Percentiles rank a stretch among this genome's conserved stretches.
These are phyloP conservation scores for Platanus orientalis DNA, from an alignment of 164 flowering plant species.

Conservation along the genomic window DNA sequence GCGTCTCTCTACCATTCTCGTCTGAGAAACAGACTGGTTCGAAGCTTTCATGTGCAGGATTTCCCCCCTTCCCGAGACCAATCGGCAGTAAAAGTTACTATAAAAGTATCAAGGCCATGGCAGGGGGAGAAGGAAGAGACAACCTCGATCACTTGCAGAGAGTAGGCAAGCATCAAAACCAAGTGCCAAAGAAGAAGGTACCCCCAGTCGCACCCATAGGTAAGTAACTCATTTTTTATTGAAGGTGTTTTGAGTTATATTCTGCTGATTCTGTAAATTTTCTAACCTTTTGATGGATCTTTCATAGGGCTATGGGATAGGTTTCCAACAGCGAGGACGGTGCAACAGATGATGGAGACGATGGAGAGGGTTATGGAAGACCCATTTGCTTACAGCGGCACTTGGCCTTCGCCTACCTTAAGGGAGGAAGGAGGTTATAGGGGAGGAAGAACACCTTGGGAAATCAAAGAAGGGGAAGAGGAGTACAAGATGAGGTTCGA, in stretches of 20 bases:
- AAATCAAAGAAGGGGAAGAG: slow-evolving; percentile 56
- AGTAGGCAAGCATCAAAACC: slow-evolving; percentile 21
- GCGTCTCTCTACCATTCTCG: slow-evolving; percentile 25
- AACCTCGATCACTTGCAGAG: slow-evolving; percentile 59
- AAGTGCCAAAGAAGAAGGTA: slow-evolving; percentile 13
- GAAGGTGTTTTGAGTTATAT: background rate
- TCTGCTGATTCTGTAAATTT: background rate
- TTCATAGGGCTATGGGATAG: slow-evolving; percentile 67
- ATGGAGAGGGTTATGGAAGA: slow-evolving; percentile 80
- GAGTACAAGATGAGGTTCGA: slow-evolving; percentile 79
- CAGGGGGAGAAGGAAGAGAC: slow-evolving; percentile 34
- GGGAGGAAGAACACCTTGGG: slow-evolving; percentile 87
- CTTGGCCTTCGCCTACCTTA: slow-evolving; percentile 24
- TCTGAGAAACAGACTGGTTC: slow-evolving; percentile 9
- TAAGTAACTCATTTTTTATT: background rate
- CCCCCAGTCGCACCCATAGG: slow-evolving; percentile 40
- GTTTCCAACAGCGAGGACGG: slow-evolving; percentile 72
- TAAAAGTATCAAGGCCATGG: slow-evolving; percentile 30
- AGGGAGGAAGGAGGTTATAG: slow-evolving; percentile 30
- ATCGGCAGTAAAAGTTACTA: slow-evolving; percentile 4
- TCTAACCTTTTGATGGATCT: background rate
- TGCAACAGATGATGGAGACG: slow-evolving; percentile 88
- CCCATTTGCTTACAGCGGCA: slow-evolving; percentile 39
- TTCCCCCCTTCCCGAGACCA: slow-evolving; percentile 4
- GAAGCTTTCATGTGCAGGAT: background rate